Conservation (phyloP, 2,329 filamentous ascomycete genomes). For the Talaromyces sp. region DNA sequence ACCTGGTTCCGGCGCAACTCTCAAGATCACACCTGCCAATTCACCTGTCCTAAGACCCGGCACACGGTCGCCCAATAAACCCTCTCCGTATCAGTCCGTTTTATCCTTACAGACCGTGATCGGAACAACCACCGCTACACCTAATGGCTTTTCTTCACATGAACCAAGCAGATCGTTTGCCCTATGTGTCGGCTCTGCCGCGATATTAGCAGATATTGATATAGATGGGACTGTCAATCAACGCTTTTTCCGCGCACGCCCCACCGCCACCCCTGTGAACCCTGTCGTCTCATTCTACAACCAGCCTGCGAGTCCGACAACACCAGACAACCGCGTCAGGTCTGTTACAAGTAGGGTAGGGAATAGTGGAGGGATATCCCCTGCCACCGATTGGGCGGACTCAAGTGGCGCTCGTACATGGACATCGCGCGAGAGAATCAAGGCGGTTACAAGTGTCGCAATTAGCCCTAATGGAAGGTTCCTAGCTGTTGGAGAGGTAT, state of each 20-base stretch:
- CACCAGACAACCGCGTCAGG: conserved; percentile 57
- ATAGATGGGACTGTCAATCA: conserved; percentile 65
- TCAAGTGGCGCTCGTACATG: conserved; percentile 66
- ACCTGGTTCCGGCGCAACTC: conserved; percentile 35
- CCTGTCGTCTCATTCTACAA: conserved; percentile 55
- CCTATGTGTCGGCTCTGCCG: conserved; percentile 88
- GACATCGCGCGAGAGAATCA: conserved; percentile 88
- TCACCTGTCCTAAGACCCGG: conserved; percentile 67
- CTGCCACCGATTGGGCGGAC: conserved; percentile 58
- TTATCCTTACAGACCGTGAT: conserved; percentile 81
- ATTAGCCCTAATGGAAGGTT: conserved; percentile 84
- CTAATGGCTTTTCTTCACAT: conserved; percentile 82
- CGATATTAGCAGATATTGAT: conserved; percentile 81
- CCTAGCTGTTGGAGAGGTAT: conserved; percentile 82
- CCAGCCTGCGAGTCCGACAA: conserved; percentile 56
- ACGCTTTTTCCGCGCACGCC: conserved; percentile 86
- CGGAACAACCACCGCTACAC: conserved; percentile 81
- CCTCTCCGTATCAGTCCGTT: conserved; percentile 42
- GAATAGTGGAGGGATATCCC: conserved; percentile 47
- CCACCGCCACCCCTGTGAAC: conserved; percentile 67
- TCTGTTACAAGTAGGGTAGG: conserved; percentile 56
- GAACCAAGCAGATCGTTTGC: conserved; percentile 71
- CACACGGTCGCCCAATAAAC: conserved; percentile 61
- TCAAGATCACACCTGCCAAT: conserved; percentile 73
- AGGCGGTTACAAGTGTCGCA: conserved; percentile 86